Base-by-base conservation (phyloP, 2,329 filamentous ascomycete species). In the Monosporascus sp. region DNA sequence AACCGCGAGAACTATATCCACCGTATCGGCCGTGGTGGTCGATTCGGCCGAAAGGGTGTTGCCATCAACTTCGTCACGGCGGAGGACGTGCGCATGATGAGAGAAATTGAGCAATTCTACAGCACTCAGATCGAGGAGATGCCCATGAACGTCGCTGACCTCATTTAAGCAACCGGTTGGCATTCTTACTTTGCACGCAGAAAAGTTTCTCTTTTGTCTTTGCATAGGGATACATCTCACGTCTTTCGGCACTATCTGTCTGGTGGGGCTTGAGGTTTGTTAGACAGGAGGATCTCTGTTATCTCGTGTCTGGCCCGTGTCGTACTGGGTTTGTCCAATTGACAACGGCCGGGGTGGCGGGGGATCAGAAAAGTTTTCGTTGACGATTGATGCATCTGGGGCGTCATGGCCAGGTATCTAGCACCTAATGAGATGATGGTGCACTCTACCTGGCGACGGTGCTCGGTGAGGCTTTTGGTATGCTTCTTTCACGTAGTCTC, bases 1-100 rank as follows among this genome's bases (percentile, higher is more conserved):
- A 97, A 97, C 85, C 91, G 93, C 70, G 94, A 99, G 82, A 99
- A 97, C 86, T 99, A 99, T 86, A 99, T 99, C 72, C 94, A 99
- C 80, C 89, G 94, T 74, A 99, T 99, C 71, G 94, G 94, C 85
- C 93, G 94, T 86, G 92, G 92, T 81, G 94, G 94, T 80, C 92
- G 94, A 82, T 99, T 99, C 81, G 94, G 94, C 77, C 91, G 94
- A 77, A 99, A 99, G 88, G 94, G 94, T 88, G 94, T 99, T 75
- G 94, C 94, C 70, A 99, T 99, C 85, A 99, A 99, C 90, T 99
- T 99, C 75, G 94, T 99, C 74, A 97, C 93, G 59, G 91, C 91
- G 68, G 94, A 99, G 65, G 94, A 99, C 78, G 94, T 99, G 70
- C 91, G 93, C 76, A 97, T 99, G 90, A 95, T 99, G 90, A 87